These are phyloP conservation scores for Monilinia laxa DNA, from an alignment of 2,329 filamentous ascomycete species.

Conservation along the genomic window DNA sequence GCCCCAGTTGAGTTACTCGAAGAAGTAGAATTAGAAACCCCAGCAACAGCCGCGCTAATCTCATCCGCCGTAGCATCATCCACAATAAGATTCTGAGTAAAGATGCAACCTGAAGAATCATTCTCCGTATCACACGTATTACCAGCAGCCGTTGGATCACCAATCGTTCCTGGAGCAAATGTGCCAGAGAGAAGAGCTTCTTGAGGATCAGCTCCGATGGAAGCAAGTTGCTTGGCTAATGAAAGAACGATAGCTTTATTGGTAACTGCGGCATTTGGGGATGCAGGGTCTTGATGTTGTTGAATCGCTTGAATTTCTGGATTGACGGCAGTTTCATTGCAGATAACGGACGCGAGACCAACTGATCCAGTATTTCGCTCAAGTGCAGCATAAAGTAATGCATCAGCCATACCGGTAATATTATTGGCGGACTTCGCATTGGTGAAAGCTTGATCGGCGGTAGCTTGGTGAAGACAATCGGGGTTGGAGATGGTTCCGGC, in stretches of 20 bases:
- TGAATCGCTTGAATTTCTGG: slow-evolving; percentile 62
- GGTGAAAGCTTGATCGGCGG: slow-evolving; percentile 60
- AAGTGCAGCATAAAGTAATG: slow-evolving; percentile 53
- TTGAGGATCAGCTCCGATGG: slow-evolving; percentile 61
- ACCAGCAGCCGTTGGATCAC: slow-evolving; percentile 48
- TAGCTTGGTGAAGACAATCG: slow-evolving; percentile 59
- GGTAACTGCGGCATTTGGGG: slow-evolving; percentile 51
- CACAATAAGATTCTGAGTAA: slow-evolving; percentile 52
- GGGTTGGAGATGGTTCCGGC: slow-evolving; percentile 50
- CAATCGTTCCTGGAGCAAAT: slow-evolving; percentile 56
- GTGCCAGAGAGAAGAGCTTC: slow-evolving; percentile 60
- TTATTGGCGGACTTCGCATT: slow-evolving; percentile 57
- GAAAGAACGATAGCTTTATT: slow-evolving; percentile 63
- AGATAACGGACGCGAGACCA: slow-evolving; percentile 57
- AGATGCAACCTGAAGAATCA: slow-evolving; percentile 55
- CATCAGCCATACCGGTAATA: slow-evolving; percentile 52
- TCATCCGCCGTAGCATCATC: slow-evolving; percentile 54
- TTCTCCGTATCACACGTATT: slow-evolving; percentile 52
- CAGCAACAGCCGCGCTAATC: slow-evolving; percentile 50
- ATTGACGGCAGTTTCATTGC: slow-evolving; percentile 59
- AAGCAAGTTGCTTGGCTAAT: slow-evolving; percentile 58
- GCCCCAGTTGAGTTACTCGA: neutral
- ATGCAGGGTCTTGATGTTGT: slow-evolving; percentile 68
- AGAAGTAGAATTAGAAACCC: slow-evolving; percentile 30
- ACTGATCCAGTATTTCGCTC: slow-evolving; percentile 62